These are phyloP conservation scores for Apiospora malaysiana DNA, from an alignment of 2,329 filamentous ascomycete species.

Conservation along the genomic window DNA sequence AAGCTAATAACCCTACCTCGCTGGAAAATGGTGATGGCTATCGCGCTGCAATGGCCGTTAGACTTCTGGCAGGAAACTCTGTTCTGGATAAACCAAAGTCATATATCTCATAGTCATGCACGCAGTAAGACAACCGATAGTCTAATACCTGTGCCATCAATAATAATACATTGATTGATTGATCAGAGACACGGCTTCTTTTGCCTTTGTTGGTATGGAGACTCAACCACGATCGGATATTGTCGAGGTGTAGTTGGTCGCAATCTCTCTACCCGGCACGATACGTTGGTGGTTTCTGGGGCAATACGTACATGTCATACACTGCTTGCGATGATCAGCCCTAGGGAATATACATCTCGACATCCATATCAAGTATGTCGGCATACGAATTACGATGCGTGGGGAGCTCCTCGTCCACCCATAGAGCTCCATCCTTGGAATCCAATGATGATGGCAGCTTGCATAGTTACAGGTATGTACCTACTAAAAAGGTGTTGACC, in stretches of 20 bases:
- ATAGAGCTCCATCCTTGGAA: constrained; percentile 14
- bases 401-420: constrained; percentile 8
- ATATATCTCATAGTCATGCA: neutral
- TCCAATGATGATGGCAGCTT: constrained; percentile 12
- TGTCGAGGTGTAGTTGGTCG: neutral
- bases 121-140: neutral
- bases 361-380: constrained; percentile 4
- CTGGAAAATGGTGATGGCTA: neutral
- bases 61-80: constrained; percentile 3
- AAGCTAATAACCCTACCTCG: neutral
- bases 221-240: neutral
- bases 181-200: neutral
- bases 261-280: neutral
- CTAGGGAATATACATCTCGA: neutral
- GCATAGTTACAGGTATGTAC: constrained; percentile 15
- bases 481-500: constrained; percentile 11
- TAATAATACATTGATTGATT: neutral
- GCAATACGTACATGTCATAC: neutral
- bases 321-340: neutral
- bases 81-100: constrained; percentile 1
- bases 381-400: neutral
- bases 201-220: neutral
- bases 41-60: constrained; percentile 8
- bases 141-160: neutral
- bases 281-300: neutral